Base-by-base conservation (phyloP, 1,284 basidiomycete genomes). In the Heimioporus punctisporus region DNA sequence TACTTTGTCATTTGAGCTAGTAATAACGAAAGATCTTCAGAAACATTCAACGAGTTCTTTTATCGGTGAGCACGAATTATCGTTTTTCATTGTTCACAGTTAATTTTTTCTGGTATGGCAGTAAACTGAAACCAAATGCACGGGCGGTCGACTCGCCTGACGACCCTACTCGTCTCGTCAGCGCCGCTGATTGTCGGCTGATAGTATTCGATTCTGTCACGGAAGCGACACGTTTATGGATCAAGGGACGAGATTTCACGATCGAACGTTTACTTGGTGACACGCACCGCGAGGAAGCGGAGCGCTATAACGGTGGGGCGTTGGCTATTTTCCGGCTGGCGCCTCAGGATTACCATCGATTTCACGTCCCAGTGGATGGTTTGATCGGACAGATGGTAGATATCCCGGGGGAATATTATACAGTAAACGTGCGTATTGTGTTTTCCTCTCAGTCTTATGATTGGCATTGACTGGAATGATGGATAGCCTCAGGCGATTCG, bases 331-430 rank as follows among this genome's bases (percentile, higher is more conserved):
- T 97, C 76, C 81, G 95, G 40, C 78, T 98, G n/a, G 95, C 95
- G 2, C 95, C 95, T 0, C 95, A 95, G 70, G 95, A 97, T 69
- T 99, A 99, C 66, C 97, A 99, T 72, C 88, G 97, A 1, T 98
- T 96, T 81, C 96, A 98, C 71, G 88, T 87, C 1, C 95, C 95
- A 0, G 93, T 97, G 21, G 90, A 94, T 60, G 96, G 94, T 0
- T 82, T 69, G 25, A 83, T 97, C 34, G 94, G 93, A 21, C 80
- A 79, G 44, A 93, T 95, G 84, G 87, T 84, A 4, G 81, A 88
- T 61, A 90, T 96, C 57, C 61, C 84, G 5, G 93, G 94, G 19
- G 92, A 95, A 68, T 97, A 96, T 71, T 97, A 96, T 71, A 97
- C 95, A 0, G 94, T 96, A 58, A 96, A 95, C 59, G 88, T 90